Percentiles rank a stretch among this genome's conserved stretches.
phyloP scores from a whole-genome alignment of 805 yeast genomes.

The Candida andamanensis region DNA sequence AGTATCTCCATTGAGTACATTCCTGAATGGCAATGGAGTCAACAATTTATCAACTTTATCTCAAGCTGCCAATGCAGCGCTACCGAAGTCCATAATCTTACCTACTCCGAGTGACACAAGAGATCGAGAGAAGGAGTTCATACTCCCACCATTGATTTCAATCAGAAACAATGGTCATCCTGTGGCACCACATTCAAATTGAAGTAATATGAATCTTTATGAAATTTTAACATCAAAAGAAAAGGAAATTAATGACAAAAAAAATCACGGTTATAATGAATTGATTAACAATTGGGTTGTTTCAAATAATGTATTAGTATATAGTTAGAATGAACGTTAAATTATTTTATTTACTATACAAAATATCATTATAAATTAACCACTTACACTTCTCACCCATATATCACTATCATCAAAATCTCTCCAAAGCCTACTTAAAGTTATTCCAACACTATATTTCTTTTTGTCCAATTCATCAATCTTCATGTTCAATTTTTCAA shows the following conservation, averaged over 20 bases:
- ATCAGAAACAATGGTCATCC: constrained; percentile 5
- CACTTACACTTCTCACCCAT: constrained; percentile 31
- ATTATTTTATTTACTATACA: too few species aligned
- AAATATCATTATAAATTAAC: too few species aligned
- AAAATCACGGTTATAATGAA: too few species aligned
- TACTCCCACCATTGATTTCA: constrained; percentile 9
- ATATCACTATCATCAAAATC: constrained; percentile 37
- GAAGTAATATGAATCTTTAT: too few species aligned
- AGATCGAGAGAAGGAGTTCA: constrained; percentile 5
- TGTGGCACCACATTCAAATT: constrained; percentile 3
- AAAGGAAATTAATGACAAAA: too few species aligned
- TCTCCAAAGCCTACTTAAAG: constrained; percentile 40
- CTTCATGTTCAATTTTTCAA: constrained; percentile 33
- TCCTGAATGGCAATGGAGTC: too few species aligned
- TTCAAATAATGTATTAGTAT: too few species aligned
- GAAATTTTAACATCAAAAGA: too few species aligned
- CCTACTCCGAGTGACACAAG: constrained; percentile 6
- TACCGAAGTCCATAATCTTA: constrained; percentile 2
- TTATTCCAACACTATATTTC: constrained; percentile 37
- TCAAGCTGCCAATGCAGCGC: neutral
- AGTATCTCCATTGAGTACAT: too few species aligned
- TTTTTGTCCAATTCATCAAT: constrained; percentile 39
- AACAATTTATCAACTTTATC: neutral
- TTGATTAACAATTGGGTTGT: too few species aligned
- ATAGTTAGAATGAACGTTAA: too few species aligned